These are phyloP conservation scores for Cutaneotrichosporon sp. DNA, from an alignment of 1,284 basidiomycete species.

Conservation along the genomic window DNA sequence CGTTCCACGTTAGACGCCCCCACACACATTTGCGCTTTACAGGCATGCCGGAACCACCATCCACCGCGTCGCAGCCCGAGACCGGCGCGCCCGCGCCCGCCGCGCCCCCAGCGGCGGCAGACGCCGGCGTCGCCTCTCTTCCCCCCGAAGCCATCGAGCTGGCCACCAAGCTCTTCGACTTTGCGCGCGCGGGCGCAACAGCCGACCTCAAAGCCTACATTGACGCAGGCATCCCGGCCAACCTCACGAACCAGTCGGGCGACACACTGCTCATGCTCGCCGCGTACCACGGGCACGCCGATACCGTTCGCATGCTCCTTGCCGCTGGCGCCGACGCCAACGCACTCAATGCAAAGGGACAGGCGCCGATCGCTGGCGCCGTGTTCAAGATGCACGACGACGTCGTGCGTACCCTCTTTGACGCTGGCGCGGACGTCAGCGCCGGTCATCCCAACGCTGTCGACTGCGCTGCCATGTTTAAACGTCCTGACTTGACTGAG, in stretches of 20 bases:
- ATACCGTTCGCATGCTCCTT: conserved; percentile 57
- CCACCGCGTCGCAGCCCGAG: neutral
- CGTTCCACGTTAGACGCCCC: no score
- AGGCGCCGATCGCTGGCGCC: conserved; percentile 74
- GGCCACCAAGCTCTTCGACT: conserved; percentile 69
- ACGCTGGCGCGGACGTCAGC: conserved; percentile 63
- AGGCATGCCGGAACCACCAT: neutral
- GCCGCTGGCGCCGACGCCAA: conserved; percentile 62
- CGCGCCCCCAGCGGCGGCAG: neutral
- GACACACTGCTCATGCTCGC: conserved; percentile 78
- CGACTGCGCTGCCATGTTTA: conserved; percentile 52
- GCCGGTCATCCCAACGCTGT: conserved; percentile 67
- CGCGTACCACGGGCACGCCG: conserved; percentile 66
- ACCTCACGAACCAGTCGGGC: conserved; percentile 71
- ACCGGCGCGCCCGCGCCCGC: conserved; percentile 1
- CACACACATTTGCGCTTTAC: no score
- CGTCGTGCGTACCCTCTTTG: conserved; percentile 59
- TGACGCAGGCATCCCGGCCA: conserved; percentile 66
- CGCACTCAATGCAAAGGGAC: conserved; percentile 66
- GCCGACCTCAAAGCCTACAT: conserved; percentile 57
- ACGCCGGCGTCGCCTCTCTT: neutral
- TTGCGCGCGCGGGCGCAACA: conserved; percentile 60
- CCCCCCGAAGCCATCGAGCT: conserved; percentile 58
- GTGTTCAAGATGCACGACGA: conserved; percentile 68
- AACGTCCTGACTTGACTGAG: conserved; percentile 11